Evolutionary conservation across 257 asterid genomes (phyloP).

Genomic region (Ajuga chamaepitys): DNA sequence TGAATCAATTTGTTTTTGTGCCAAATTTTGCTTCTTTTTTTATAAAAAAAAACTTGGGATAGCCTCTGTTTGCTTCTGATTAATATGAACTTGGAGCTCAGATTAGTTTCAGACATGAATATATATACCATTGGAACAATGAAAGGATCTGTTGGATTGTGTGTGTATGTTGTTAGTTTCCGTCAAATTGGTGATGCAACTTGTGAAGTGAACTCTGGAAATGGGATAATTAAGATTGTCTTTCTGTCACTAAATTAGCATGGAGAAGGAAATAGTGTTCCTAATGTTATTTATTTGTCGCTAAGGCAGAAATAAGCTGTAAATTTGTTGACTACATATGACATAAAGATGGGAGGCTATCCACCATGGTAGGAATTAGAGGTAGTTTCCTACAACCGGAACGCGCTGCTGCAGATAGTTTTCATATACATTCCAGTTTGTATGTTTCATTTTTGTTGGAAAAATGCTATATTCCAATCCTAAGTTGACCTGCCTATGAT

Average conservation of each 20-base stretch:
- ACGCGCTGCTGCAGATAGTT: neutral
- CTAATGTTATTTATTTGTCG: too few relatives aligned
- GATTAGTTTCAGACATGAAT: conserved; percentile 3
- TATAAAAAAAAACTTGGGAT: neutral
- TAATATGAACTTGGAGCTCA: neutral
- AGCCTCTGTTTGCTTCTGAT: neutral
- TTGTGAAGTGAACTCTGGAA: neutral
- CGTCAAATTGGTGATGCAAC: neutral
- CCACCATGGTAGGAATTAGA: too few relatives aligned
- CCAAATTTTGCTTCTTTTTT: neutral
- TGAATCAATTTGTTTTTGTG: neutral
- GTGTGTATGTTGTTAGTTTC: neutral
- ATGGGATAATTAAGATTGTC: neutral
- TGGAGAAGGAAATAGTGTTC: neutral
- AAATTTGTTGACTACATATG: too few relatives aligned
- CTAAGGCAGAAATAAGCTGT: too few relatives aligned
- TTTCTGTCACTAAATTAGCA: neutral
- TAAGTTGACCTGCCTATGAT: neutral
- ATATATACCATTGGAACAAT: too few relatives aligned
- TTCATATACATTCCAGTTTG: neutral
- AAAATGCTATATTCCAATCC: neutral
- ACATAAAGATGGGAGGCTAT: too few relatives aligned
- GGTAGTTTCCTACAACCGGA: too few relatives aligned
- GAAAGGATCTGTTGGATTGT: too few relatives aligned
- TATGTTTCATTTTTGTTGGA: neutral